Conservation (phyloP, 768 basidiomycete genomes). For the Podaxis pistillaris region DNA sequence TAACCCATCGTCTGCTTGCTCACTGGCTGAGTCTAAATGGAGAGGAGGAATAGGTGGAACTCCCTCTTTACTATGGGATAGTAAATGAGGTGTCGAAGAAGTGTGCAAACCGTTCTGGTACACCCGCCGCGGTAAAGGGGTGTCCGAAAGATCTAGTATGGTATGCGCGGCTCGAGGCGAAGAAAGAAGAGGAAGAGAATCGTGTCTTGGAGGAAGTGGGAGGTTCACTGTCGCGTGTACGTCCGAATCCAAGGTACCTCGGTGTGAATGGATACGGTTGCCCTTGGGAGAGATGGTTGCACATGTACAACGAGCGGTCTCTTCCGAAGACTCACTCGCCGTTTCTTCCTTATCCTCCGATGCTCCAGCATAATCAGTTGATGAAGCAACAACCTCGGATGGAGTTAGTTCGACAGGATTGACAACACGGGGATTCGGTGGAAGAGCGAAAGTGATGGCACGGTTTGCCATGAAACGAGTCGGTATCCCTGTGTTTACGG, state of each 20-base stretch:
- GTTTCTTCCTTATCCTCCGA: neutral
- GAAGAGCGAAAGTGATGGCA: conserved; percentile 1
- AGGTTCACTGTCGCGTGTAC: conserved; percentile 1
- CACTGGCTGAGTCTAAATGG: neutral
- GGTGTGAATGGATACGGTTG: neutral
- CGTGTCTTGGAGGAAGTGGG: neutral
- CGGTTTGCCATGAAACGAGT: conserved; percentile 6
- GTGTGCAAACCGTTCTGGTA: conserved; percentile 4
- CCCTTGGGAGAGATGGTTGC: neutral
- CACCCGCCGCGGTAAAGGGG: neutral
- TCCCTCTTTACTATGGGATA: conserved; percentile 4
- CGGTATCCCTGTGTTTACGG: conserved; percentile 7
- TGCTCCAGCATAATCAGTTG: neutral
- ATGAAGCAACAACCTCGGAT: neutral
- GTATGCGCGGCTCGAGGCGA: conserved; percentile 3
- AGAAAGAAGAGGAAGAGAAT: neutral
- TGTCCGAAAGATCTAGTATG: conserved; percentile 2
- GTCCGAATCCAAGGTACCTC: neutral
- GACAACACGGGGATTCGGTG: conserved; percentile 5
- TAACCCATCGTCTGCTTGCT: conserved; percentile 9
- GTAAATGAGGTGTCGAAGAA: conserved; percentile 18
- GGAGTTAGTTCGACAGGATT: neutral
- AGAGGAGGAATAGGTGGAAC: conserved; percentile 7
- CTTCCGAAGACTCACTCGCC: conserved; percentile 1
- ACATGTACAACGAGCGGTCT: neutral